A percentile compares a stretch with the other conserved stretches of the same genome.
Conservation (phyloP, 768 basidiomycete genomes). For the Phanerochaete carnosa region DNA sequence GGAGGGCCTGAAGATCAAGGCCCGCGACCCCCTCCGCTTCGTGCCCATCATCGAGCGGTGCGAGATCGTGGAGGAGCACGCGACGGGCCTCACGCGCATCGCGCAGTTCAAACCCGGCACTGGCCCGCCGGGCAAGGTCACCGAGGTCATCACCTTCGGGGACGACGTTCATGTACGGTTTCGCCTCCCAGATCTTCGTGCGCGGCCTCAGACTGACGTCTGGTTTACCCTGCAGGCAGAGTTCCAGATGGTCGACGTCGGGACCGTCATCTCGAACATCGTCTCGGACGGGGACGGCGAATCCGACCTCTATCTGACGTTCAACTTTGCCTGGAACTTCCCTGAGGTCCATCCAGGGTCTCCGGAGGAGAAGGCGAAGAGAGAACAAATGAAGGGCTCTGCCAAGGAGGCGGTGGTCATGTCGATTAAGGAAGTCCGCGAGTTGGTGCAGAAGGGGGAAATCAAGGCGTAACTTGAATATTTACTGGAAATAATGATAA, state of each 20-base stretch:
- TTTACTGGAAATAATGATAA: neutral
- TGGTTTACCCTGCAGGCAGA: conserved; percentile 1
- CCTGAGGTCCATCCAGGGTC: conserved; percentile 6
- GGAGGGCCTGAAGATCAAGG: conserved; percentile 7
- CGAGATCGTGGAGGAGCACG: conserved; percentile 8
- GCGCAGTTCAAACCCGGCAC: conserved; percentile 10
- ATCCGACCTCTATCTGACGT: conserved; percentile 10
- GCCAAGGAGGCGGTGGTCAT: neutral
- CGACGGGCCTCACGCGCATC: conserved; percentile 5
- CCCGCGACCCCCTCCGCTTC: conserved; percentile 8
- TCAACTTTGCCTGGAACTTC: conserved; percentile 8
- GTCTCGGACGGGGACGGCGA: conserved; percentile 8
- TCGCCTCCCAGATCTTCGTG: neutral
- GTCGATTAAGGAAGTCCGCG: conserved; percentile 1
- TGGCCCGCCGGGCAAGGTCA: conserved; percentile 10
- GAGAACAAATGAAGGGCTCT: neutral
- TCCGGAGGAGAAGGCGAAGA: conserved; percentile 2
- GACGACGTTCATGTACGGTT: neutral
- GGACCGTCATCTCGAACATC: conserved; percentile 8
- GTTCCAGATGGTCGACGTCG: conserved; percentile 2
- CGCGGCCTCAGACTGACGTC: neutral
- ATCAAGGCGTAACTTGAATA: neutral
- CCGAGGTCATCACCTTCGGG: conserved; percentile 2
- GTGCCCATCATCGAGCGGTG: conserved; percentile 1
- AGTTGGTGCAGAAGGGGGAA: conserved; percentile 2